Percentiles rank a stretch among this genome's conserved stretches.
These are phyloP conservation scores for Helenozyma baotianmanensis DNA, from an alignment of 805 yeast genomes.

Conservation along the genomic window DNA sequence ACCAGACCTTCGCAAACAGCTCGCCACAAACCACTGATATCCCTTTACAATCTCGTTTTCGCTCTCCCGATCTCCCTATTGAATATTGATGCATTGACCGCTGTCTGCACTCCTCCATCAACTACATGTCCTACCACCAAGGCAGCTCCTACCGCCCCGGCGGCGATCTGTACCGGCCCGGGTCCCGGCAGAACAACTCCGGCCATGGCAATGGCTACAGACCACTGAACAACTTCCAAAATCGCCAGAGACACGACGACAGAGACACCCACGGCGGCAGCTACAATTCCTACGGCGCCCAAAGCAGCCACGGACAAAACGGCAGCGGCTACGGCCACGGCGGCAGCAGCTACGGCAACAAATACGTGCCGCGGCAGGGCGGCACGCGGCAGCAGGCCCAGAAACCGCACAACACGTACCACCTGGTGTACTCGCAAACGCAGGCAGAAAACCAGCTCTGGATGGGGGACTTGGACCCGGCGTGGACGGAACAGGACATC, in stretches of 20 bases:
- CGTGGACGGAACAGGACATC: conserved; percentile 72
- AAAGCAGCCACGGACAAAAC: not conserved
- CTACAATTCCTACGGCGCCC: not conserved
- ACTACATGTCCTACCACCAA: conserved; percentile 12
- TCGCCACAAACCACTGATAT: too few species aligned
- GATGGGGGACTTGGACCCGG: conserved; percentile 90
- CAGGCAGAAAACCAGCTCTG: conserved; percentile 44
- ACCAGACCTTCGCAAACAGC: too few species aligned
- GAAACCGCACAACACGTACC: conserved; percentile 8
- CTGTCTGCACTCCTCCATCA: not conserved
- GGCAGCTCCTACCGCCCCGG: conserved; percentile 12
- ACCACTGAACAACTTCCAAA: not conserved
- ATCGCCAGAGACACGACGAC: conserved; percentile 1
- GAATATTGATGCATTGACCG: not conserved
- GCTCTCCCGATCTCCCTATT: not conserved
- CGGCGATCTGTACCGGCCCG: conserved; percentile 17
- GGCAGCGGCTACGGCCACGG: conserved; percentile 2
- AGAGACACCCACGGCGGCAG: not conserved
- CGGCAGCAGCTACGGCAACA: not conserved
- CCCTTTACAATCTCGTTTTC: too few species aligned
- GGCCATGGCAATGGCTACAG: too few species aligned
- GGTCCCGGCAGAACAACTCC: not conserved
- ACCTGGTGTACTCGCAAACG: conserved; percentile 15
- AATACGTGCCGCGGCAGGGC: not conserved
- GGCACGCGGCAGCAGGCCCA: not conserved